Evolutionary conservation across 1,284 basidiomycete species (phyloP).

Genomic region (Pseudozyma tsukubaensis): DNA sequence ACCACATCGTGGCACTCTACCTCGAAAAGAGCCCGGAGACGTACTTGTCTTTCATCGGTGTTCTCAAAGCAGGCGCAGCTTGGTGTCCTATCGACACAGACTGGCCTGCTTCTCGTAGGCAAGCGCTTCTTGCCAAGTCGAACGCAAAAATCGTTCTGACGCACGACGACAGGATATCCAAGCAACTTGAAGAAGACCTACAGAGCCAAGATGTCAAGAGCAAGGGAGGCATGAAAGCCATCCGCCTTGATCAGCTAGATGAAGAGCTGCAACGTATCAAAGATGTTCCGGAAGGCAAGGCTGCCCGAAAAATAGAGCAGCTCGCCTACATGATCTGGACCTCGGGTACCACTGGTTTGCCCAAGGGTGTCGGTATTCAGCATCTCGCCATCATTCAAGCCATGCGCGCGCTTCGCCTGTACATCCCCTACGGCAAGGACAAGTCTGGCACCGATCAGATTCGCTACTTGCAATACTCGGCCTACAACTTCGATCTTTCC

Average conservation of each 20-base stretch:
- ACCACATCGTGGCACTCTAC: slow-evolving; percentile 62
- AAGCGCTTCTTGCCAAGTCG: slow-evolving; percentile 66
- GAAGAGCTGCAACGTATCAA: slow-evolving; percentile 19
- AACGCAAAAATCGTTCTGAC: slow-evolving; percentile 59
- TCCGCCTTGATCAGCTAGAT: slow-evolving; percentile 56
- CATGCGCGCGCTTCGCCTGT: slow-evolving; percentile 63
- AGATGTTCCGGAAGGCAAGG: not conserved
- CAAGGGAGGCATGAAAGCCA: slow-evolving; percentile 37
- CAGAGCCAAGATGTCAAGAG: slow-evolving; percentile 31
- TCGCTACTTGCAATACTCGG: slow-evolving; percentile 68
- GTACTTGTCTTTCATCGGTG: slow-evolving; percentile 61
- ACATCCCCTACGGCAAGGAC: slow-evolving; percentile 60
- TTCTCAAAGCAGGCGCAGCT: slow-evolving; percentile 67
- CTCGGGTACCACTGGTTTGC: slow-evolving; percentile 69
- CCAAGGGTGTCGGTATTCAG: slow-evolving; percentile 68
- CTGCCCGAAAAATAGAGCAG: slow-evolving; percentile 41
- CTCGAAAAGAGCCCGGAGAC: slow-evolving; percentile 62
- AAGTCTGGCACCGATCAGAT: slow-evolving; percentile 51
- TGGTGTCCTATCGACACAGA: slow-evolving; percentile 70
- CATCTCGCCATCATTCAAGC: slow-evolving; percentile 67
- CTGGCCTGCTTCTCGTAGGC: slow-evolving; percentile 64
- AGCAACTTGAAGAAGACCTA: slow-evolving; percentile 40
- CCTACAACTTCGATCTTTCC: slow-evolving; percentile 68
- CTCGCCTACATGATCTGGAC: slow-evolving; percentile 69
- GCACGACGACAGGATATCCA: slow-evolving; percentile 36